Evolutionary conservation across 2,329 filamentous ascomycete genomes (phyloP), one percentile per base, ranked within the genome.

Genomic region (Harringtonia lauricola): DNA sequence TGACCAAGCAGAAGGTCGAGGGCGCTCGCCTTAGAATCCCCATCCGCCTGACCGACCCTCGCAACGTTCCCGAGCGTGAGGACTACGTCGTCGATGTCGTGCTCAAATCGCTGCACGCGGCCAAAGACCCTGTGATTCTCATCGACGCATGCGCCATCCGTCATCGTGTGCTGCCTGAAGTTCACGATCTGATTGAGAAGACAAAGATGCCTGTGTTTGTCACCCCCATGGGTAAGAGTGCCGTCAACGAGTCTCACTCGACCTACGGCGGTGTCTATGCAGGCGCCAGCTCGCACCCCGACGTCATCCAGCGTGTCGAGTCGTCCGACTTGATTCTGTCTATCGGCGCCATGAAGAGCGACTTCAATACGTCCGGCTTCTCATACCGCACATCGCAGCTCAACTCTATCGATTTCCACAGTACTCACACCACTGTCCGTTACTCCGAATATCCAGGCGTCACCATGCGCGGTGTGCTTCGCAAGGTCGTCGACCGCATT

Each of bases 161-260:
- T 29, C 84, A 92, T 57, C 72, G 81, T 35, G 82, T 83, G 15
- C 61, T 89, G 1, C 61, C 76, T 1, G 86, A 92, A 60, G 79
- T 87, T 17, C 78, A 85, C 52, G 74, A 76, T 8, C 67, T 95
- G 15, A 67, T 94, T 41, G 69, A 81, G 47, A 85, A 81, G 60
- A 85, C 85, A 1, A 70, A 76, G 4, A 67, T 94, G 8, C 87
- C 88, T 5, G 82, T 85, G 0, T 94, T 92, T 54, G 84, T 89
- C n/a, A 83, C 86, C 0, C 86, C 87, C 3, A 94, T 94, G 83
- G 87, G 87, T 38, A 94, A 94, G 65, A 77, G 86, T 17, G 83
- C 84, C 18, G 74, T 95, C 38, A 74, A 92, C 54, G 87, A 95
- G 61, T 74, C 74, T 2, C 72, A 83, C 38, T 67, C 72, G n/a